Evolutionary conservation across 352 stramenopile species (phyloP).

Genomic region (Pythium brassicae): DNA sequence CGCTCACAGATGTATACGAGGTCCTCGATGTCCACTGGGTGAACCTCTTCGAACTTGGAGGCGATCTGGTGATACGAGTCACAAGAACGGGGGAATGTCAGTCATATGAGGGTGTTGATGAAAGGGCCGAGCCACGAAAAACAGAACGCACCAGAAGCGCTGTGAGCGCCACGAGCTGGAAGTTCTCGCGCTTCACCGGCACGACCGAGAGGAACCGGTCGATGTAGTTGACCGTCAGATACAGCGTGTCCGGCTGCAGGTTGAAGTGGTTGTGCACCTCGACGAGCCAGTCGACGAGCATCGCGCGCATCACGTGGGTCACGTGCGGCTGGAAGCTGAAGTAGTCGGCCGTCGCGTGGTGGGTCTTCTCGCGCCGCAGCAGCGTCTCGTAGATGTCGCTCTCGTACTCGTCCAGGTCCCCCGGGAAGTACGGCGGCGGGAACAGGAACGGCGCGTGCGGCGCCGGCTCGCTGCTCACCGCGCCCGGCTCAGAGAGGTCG

Average conservation of each 20-base stretch:
- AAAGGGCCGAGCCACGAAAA: neutral
- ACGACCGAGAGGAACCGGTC: conserved; percentile 94
- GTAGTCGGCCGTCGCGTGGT: conserved; percentile 48
- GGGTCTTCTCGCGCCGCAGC: conserved; percentile 31
- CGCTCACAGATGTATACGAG: conserved; percentile 98
- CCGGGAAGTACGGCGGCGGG: conserved; percentile 27
- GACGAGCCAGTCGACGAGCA: conserved; percentile 78
- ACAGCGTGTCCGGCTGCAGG: conserved; percentile 96
- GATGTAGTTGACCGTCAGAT: conserved; percentile 98
- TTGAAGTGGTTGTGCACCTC: conserved; percentile 99
- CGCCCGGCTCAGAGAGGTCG: too few species aligned
- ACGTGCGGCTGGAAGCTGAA: conserved; percentile 48
- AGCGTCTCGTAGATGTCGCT: conserved; percentile 52
- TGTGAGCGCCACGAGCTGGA: conserved; percentile 97
- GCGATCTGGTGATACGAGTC: conserved; percentile 54
- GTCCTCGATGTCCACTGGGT: conserved; percentile 95
- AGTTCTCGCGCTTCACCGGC: conserved; percentile 88
- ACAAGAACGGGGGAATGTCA: neutral
- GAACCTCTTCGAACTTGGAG: conserved; percentile 99
- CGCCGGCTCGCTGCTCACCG: neutral
- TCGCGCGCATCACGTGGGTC: conserved; percentile 53
- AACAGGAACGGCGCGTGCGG: conserved; percentile 16
- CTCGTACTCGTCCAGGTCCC: conserved; percentile 44
- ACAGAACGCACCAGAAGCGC: conserved; percentile 77
- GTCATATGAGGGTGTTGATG: neutral